Conservation (phyloP, 441 rosid genomes). For the Pelargonium myrrhifolium region DNA sequence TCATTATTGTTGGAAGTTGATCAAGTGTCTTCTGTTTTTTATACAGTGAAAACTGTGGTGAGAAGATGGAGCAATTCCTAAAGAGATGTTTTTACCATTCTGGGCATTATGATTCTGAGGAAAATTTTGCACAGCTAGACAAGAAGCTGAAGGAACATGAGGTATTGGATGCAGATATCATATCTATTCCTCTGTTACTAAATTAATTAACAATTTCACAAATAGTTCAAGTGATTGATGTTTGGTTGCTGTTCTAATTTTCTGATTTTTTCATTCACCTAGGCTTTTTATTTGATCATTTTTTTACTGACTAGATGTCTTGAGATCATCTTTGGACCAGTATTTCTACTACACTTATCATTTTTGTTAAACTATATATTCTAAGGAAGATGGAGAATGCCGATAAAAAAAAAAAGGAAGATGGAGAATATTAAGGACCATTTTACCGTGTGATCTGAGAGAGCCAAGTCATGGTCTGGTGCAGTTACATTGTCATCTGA, state of each 20-base stretch:
- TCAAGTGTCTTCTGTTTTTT: not conserved
- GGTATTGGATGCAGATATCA: slow-evolving; percentile 29
- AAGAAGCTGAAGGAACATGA: slow-evolving; percentile 71
- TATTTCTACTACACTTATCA: too few relatives aligned
- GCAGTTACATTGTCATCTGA: too few relatives aligned
- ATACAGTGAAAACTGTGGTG: slow-evolving; percentile 70
- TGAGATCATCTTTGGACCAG: too few relatives aligned
- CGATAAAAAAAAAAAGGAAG: too few relatives aligned
- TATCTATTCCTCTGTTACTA: not conserved
- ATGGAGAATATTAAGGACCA: too few relatives aligned
- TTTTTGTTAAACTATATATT: too few relatives aligned
- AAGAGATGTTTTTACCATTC: slow-evolving; percentile 77
- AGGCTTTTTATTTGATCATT: too few relatives aligned
- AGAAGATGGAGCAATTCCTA: slow-evolving; percentile 75
- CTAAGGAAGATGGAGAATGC: too few relatives aligned
- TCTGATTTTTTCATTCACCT: too few relatives aligned
- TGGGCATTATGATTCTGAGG: slow-evolving; percentile 74
- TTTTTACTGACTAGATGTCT: too few relatives aligned
- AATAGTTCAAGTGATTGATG: not conserved
- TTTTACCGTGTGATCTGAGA: too few relatives aligned
- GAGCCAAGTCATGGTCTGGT: too few relatives aligned
- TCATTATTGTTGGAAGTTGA: not conserved
- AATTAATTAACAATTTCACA: not conserved
- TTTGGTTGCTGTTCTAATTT: not conserved
- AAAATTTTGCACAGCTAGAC: slow-evolving; percentile 59